Evolutionary conservation across 345 rosid genomes (phyloP).

Genomic region (Lenwebbia sp.): DNA sequence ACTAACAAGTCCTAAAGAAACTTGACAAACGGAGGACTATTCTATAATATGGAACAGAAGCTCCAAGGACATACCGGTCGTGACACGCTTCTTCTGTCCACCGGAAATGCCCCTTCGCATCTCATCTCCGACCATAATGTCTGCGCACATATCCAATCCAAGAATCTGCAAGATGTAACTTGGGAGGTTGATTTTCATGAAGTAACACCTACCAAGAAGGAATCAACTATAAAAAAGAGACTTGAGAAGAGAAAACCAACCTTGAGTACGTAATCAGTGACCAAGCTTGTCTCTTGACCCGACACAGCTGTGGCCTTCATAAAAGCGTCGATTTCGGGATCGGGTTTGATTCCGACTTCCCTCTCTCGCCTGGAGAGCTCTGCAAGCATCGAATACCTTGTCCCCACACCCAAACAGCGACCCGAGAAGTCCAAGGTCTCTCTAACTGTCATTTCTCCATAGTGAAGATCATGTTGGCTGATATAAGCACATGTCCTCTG

Average conservation of each 20-base stretch:
- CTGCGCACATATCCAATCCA: slow-evolving; percentile 73
- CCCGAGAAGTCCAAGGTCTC: slow-evolving; percentile 84
- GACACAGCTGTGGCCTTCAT: slow-evolving; percentile 58
- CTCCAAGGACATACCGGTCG: slow-evolving; percentile 40
- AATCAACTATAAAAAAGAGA: not conserved
- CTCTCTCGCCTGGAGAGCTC: slow-evolving; percentile 81
- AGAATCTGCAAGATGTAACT: slow-evolving; percentile 33
- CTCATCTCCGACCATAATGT: slow-evolving; percentile 59
- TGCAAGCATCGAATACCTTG: slow-evolving; percentile 44
- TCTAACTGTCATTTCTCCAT: slow-evolving; percentile 77
- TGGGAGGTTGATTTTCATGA: not conserved
- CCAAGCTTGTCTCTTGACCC: slow-evolving; percentile 60
- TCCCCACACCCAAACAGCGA: slow-evolving; percentile 67
- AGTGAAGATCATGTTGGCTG: slow-evolving; percentile 76
- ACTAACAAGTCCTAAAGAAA: not conserved
- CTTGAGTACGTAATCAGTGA: slow-evolving; percentile 78
- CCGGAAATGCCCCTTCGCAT: slow-evolving; percentile 88
- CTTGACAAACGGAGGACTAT: not conserved
- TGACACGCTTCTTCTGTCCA: slow-evolving; percentile 73
- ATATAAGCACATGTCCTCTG: slow-evolving; percentile 75
- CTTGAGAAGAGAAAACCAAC: slow-evolving; percentile 8
- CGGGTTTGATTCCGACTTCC: slow-evolving; percentile 54
- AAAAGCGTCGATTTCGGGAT: slow-evolving; percentile 75
- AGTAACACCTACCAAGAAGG: not conserved
- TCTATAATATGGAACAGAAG: not conserved